phyloP scores from a whole-genome alignment of 306 rosid species.

The Pterocarpus santalinus region DNA sequence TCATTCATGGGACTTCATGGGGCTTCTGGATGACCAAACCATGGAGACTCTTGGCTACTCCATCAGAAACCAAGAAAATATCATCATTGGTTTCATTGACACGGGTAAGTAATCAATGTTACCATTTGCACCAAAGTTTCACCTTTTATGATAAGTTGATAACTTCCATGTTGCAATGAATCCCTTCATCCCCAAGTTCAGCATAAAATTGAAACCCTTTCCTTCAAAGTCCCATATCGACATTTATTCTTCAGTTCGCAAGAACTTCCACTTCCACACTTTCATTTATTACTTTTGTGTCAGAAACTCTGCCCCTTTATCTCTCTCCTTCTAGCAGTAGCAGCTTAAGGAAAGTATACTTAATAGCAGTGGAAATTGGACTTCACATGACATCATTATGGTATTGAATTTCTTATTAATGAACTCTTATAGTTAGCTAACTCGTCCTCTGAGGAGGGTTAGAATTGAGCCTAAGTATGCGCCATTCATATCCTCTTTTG shows the following conservation, averaged over 20 bases:
- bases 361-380: constrained; percentile 34
- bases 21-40: constrained; percentile 76
- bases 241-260: constrained; percentile 44
- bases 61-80: constrained; percentile 78
- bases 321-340: constrained; percentile 22
- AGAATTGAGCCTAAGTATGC: neutral
- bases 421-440: neutral
- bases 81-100: constrained; percentile 86
- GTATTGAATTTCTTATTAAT: neutral
- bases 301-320: constrained; percentile 42
- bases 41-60: constrained; percentile 76
- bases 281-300: constrained; percentile 47
- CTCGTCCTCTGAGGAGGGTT: neutral
- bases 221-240: constrained; percentile 26
- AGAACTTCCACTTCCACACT: constrained; percentile 44
- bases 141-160: constrained; percentile 37
- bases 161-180: constrained; percentile 12
- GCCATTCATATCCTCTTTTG: constrained; percentile 1
- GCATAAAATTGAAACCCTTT: neutral
- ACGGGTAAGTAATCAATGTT: constrained; percentile 59
- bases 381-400: constrained; percentile 2
- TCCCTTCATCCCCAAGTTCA: neutral
- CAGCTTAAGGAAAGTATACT: constrained; percentile 38
- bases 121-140: constrained; percentile 20
- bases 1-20: constrained; percentile 97